Percentiles rank a stretch among this genome's conserved stretches.
Conservation (phyloP, 257 asterid genomes). For the Penstemon eatonii region DNA sequence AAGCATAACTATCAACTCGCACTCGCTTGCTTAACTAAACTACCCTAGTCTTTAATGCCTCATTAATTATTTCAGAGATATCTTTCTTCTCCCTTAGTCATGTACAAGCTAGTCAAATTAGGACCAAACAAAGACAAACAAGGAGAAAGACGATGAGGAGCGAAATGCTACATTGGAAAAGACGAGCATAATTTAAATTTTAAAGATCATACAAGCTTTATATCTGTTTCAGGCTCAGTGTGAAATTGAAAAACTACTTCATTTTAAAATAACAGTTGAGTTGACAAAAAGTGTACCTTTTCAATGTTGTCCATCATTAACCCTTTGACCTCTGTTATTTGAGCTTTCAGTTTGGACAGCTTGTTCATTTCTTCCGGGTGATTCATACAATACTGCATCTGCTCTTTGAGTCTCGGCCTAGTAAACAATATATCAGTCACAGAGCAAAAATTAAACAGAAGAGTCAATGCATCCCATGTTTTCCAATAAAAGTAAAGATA, state of each 20-base stretch:
- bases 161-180: background rate
- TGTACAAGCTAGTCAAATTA: background rate
- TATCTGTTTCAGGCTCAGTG: background rate
- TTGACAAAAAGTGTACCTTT: slow-evolving; percentile 55
- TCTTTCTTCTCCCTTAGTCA: background rate
- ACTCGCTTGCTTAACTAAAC: slow-evolving; percentile 9
- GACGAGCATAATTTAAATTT: slow-evolving; percentile 5
- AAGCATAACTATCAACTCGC: slow-evolving; percentile 19
- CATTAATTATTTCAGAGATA: background rate
- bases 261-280: slow-evolving; percentile 10
- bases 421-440: slow-evolving; percentile 20
- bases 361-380: slow-evolving; percentile 97
- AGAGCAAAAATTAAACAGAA: slow-evolving; percentile 1
- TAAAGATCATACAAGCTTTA: background rate
- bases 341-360: slow-evolving; percentile 92
- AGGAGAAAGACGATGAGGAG: slow-evolving; percentile 9
- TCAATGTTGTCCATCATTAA: slow-evolving; percentile 99
- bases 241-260: background rate
- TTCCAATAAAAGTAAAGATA: background rate
- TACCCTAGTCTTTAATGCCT: slow-evolving; percentile 1
- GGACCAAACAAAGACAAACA: background rate
- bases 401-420: slow-evolving; percentile 95
- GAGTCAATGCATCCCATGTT: slow-evolving; percentile 3
- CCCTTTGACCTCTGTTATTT: slow-evolving; percentile 96
- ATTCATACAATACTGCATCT: slow-evolving; percentile 91